Evolutionary conservation across 257 asterid genomes (phyloP).

Genomic region (Solanum tarijense): DNA sequence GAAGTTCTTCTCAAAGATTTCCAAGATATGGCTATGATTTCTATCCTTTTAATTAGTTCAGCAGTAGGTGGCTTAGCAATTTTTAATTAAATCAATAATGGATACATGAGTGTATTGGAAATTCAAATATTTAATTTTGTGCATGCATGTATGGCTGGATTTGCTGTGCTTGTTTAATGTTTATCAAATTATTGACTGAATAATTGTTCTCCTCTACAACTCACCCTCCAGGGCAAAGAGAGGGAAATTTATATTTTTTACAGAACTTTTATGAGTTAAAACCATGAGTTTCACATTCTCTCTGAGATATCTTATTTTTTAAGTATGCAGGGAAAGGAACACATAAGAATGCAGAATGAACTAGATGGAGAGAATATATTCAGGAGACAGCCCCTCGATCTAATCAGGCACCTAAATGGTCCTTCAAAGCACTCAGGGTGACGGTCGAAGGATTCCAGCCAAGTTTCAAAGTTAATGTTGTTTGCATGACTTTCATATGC

Average conservation of each 20-base stretch:
- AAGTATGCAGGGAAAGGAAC: not conserved
- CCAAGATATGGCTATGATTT: not conserved
- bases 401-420: slow-evolving; percentile 18
- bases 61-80: not conserved
- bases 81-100: not conserved
- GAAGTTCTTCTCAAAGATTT: not conserved
- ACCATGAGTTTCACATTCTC: not conserved
- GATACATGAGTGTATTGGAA: not conserved
- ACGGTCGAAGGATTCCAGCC: slow-evolving; percentile 13
- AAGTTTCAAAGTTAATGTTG: slow-evolving; percentile 7
- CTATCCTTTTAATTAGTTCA: not conserved
- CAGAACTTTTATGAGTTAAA: not conserved
- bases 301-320: not conserved
- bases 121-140: not conserved
- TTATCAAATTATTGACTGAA: not conserved
- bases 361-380: slow-evolving; percentile 5
- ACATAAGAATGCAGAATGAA: not conserved
- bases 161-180: not conserved
- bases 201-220: not conserved
- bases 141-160: not conserved
- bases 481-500: not conserved
- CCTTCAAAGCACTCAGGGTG: slow-evolving; percentile 9
- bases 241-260: not conserved
- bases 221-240: not conserved
- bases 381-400: slow-evolving; percentile 16